These are phyloP conservation scores for Rhizoclosmatium globosum DNA, from an alignment of 192 early-diverging fungal species.

Conservation along the genomic window DNA sequence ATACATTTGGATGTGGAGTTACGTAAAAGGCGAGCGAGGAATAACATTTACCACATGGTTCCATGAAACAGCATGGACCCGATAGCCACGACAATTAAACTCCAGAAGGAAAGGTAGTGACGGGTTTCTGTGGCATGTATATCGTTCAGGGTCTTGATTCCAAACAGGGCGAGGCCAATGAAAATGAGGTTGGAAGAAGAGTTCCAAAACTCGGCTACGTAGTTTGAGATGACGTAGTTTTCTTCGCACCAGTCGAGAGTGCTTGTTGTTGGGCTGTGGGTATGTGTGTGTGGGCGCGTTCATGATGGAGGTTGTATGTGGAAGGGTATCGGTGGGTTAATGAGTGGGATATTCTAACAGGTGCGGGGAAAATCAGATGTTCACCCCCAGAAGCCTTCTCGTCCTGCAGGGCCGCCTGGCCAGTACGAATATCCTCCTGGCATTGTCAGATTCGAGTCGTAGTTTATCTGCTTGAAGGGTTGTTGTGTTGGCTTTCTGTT, in stretches of 20 bases:
- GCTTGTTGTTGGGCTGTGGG: slow-evolving; percentile 40
- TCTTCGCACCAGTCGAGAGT: slow-evolving; percentile 61
- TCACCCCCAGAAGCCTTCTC: slow-evolving; percentile 33
- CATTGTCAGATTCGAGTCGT: no score
- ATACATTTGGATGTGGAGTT: no score
- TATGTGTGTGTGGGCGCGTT: not conserved
- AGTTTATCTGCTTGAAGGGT: no score
- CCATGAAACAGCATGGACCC: slow-evolving; percentile 83
- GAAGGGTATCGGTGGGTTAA: not conserved
- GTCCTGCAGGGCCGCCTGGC: slow-evolving; percentile 12
- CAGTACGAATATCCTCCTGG: slow-evolving; percentile 25
- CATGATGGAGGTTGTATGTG: not conserved
- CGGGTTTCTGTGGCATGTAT: slow-evolving; percentile 59
- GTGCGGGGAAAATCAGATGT: not conserved
- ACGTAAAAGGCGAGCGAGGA: not conserved
- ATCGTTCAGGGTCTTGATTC: slow-evolving; percentile 58
- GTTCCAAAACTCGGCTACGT: slow-evolving; percentile 85
- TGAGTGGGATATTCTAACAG: not conserved
- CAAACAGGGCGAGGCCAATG: slow-evolving; percentile 66
- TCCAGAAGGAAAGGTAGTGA: slow-evolving; percentile 67
- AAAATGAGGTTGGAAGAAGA: slow-evolving; percentile 77
- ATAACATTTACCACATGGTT: slow-evolving; percentile 68
- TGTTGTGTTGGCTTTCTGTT: no score
- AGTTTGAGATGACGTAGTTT: slow-evolving; percentile 74
- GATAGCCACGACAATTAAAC: slow-evolving; percentile 71